phyloP scores from a whole-genome alignment of 73 alveolate genomes.

The Breviolum minutum region DNA sequence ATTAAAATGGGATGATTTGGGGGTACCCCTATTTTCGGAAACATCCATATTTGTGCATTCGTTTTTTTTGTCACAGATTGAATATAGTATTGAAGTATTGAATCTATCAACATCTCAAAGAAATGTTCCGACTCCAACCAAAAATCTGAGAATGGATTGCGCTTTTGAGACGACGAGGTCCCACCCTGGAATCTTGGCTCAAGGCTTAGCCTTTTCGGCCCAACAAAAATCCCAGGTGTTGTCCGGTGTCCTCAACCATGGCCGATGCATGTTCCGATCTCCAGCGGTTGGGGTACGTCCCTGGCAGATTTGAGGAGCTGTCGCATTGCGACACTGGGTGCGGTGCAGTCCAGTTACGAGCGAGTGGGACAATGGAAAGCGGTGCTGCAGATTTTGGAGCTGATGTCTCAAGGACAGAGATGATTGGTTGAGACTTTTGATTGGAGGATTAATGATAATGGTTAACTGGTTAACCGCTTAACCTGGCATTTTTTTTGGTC shows the following conservation, averaged over 20 bases:
- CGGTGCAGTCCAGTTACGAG: slow-evolving; percentile 44
- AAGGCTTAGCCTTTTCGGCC: too few relatives aligned
- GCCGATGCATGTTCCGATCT: not conserved
- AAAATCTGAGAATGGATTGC: too few relatives aligned
- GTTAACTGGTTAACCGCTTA: not conserved
- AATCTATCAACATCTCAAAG: not conserved
- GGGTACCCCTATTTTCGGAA: too few relatives aligned
- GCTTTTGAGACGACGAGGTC: not conserved
- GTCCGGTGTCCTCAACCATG: not conserved
- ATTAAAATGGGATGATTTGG: too few relatives aligned
- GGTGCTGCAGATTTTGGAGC: not conserved
- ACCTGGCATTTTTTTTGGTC: too few relatives aligned
- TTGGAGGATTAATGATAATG: not conserved
- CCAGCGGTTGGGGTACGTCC: not conserved
- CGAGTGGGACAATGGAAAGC: slow-evolving; percentile 32
- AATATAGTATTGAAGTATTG: not conserved
- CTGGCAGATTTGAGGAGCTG: not conserved
- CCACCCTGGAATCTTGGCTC: not conserved
- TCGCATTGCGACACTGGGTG: not conserved
- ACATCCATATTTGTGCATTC: not conserved
- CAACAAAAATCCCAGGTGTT: not conserved
- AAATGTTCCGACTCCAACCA: not conserved
- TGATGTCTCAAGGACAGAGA: not conserved
- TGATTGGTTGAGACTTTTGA: not conserved
- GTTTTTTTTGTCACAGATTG: too few relatives aligned